Percentiles rank a stretch among this genome's conserved stretches.
These are phyloP conservation scores for Termitomyces titanicus DNA, from an alignment of 768 basidiomycete genomes.

Conservation along the genomic window DNA sequence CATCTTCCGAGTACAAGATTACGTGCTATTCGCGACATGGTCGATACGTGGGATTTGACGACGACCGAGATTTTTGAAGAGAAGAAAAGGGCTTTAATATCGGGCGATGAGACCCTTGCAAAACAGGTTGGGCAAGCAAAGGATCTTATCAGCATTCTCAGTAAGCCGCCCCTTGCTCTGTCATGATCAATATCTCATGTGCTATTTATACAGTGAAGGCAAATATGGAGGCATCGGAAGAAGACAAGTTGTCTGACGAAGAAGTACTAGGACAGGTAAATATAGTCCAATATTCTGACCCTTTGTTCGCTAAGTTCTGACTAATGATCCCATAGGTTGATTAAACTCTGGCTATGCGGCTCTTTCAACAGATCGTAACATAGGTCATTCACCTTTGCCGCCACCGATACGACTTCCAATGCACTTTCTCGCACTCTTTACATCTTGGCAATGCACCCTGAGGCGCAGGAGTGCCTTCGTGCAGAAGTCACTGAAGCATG, in stretches of 20 bases:
- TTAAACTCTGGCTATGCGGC: neutral
- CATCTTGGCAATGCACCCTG: slow-evolving; percentile 23
- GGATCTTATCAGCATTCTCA: slow-evolving; percentile 12
- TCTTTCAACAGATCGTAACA: neutral
- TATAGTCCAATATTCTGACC: neutral
- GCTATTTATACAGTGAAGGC: slow-evolving; percentile 21
- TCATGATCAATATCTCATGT: neutral
- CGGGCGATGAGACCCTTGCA: slow-evolving; percentile 5
- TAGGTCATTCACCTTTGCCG: slow-evolving; percentile 25
- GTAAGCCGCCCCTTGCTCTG: neutral
- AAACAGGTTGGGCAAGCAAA: slow-evolving; percentile 8
- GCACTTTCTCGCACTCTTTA: slow-evolving; percentile 27
- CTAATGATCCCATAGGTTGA: slow-evolving; percentile 16
- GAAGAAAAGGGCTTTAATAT: slow-evolving; percentile 7
- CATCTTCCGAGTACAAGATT: slow-evolving; percentile 2
- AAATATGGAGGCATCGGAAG: slow-evolving; percentile 23
- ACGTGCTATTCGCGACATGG: neutral
- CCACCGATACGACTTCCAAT: slow-evolving; percentile 29
- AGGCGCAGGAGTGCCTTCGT: slow-evolving; percentile 31
- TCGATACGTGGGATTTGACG: slow-evolving; percentile 9
- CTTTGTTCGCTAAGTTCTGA: neutral
- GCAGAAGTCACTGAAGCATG: slow-evolving; percentile 31
- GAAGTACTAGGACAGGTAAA: slow-evolving; percentile 28
- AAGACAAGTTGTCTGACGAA: slow-evolving; percentile 25
- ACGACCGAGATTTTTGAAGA: slow-evolving; percentile 4